Conservation (phyloP, 176 grass and related monocot genomes). For the Olyra latifolia region DNA sequence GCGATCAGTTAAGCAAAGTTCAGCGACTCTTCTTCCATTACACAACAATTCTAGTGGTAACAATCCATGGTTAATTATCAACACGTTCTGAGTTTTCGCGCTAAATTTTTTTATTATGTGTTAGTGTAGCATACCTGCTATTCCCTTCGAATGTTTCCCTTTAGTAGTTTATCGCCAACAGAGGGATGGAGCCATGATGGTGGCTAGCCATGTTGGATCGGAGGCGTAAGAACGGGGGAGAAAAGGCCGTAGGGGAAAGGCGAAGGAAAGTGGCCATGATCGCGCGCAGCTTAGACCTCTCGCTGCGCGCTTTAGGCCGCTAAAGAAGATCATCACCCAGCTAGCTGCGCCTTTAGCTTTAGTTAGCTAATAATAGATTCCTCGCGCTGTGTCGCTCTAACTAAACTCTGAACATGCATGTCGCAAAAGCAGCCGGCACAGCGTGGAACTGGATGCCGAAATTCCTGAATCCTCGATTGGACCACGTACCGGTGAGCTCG, state of each 20-base stretch:
- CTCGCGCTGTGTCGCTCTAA: background rate
- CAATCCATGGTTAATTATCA: no score
- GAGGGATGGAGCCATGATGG: slow-evolving; percentile 37
- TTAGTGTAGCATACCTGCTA: no score
- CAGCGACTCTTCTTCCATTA: no score
- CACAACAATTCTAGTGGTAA: no score
- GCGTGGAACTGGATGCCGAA: slow-evolving; percentile 20
- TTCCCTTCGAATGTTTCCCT: no score
- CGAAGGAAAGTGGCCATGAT: slow-evolving; percentile 42
- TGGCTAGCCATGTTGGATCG: slow-evolving; percentile 9
- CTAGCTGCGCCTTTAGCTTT: slow-evolving; percentile 41
- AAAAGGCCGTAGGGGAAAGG: slow-evolving; percentile 29
- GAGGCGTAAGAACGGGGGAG: background rate
- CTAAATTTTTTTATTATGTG: no score
- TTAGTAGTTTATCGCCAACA: background rate
- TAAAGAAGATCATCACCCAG: slow-evolving; percentile 32
- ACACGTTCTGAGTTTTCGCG: no score
- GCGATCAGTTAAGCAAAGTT: no score
- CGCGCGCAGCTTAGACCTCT: background rate
- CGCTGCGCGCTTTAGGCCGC: background rate
- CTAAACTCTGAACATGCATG: slow-evolving; percentile 14
- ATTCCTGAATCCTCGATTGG: background rate
- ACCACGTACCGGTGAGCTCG: background rate
- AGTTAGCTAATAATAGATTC: background rate
- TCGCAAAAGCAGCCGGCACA: slow-evolving; percentile 45